Evolutionary conservation across 768 basidiomycete species (phyloP).

Genomic region (Cytidiella melzeri): DNA sequence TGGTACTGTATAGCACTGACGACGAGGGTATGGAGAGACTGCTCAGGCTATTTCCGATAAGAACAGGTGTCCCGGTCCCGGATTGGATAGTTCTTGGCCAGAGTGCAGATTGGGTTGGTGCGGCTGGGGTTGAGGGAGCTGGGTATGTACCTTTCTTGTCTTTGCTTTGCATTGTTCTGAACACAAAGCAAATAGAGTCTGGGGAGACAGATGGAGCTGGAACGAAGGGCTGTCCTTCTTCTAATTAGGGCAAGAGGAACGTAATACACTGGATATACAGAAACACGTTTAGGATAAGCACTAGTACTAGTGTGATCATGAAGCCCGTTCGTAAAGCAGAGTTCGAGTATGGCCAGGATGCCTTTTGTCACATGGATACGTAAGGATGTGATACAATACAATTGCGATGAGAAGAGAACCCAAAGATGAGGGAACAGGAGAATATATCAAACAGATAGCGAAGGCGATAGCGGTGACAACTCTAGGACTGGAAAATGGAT

Average conservation of each 20-base stretch:
- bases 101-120: slow-evolving; percentile 50
- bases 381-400: slow-evolving; percentile 80
- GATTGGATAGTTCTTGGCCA: slow-evolving; percentile 69
- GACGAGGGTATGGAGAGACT: slow-evolving; percentile 57
- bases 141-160: slow-evolving; percentile 49
- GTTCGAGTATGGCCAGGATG: slow-evolving; percentile 33
- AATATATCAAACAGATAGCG: slow-evolving; percentile 81
- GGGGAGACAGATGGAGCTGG: slow-evolving; percentile 29
- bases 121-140: slow-evolving; percentile 69
- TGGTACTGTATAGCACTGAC: slow-evolving; percentile 61
- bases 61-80: slow-evolving; percentile 72
- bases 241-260: slow-evolving; percentile 31
- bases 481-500: slow-evolving; percentile 76
- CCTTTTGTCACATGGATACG: slow-evolving; percentile 52
- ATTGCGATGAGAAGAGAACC: slow-evolving; percentile 48
- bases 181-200: slow-evolving; percentile 22
- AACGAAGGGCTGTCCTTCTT: slow-evolving; percentile 30
- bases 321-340: slow-evolving; percentile 32
- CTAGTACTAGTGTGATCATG: slow-evolving; percentile 23
- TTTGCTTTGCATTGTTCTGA: background rate
- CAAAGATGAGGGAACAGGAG: slow-evolving; percentile 44
- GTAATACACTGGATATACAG: slow-evolving; percentile 35
- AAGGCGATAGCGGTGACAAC: slow-evolving; percentile 45
- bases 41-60: slow-evolving; percentile 70
- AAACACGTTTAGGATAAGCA: slow-evolving; percentile 26